Evolutionary conservation across 257 asterid species (phyloP), one percentile per base, ranked within the genome.

Genomic region (Penstemon eatonii): DNA sequence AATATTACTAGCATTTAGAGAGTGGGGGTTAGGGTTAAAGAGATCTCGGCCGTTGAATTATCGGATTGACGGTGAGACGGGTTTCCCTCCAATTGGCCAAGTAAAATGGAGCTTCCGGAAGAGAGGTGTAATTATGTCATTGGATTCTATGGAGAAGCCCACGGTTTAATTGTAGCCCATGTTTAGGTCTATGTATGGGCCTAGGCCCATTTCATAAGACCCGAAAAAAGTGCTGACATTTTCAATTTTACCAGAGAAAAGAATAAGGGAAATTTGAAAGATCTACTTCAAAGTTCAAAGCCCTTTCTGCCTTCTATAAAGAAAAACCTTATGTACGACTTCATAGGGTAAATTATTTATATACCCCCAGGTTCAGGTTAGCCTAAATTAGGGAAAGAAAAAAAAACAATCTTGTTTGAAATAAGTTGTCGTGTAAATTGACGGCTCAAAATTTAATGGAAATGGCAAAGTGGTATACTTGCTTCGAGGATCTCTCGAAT

Each of bases 41-140:
- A 5, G 54, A 75, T 72, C 73, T 37, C 40, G 71, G 38, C 65
- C 78, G 74, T 71, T 60, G 71, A 72, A 4, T 56, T 25, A 66
- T 59, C 39, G 68, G 71, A 71, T 71, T 59, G 61, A 75, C 66
- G 80, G 80, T 40, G 25, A 19, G 78, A 75, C 75, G 62, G 52
- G 41, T 55, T 78, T 74, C 77, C 74, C 82, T 73, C 79, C 79
- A 74, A 68, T 55, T 53, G n/a, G 42, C 60, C 49, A 25, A 56
- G 69, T 69, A 38, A 75, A 25, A 8, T 62, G 65, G 67, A 67
- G 73, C 66, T 57, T 70, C 59, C 25, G 47, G 51, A 44, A 62
- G 41, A 67, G 44, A 51, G 59, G 67, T 18, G 45, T 63, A 65
- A 40, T 56, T 53, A 19, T 11, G 0, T 19, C 36, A 15, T 4